A percentile compares a stretch with the other conserved stretches of the same genome.
These are phyloP conservation scores for Skeletonema menzelii DNA, from an alignment of 108 stramenopile species.

Conservation along the genomic window DNA sequence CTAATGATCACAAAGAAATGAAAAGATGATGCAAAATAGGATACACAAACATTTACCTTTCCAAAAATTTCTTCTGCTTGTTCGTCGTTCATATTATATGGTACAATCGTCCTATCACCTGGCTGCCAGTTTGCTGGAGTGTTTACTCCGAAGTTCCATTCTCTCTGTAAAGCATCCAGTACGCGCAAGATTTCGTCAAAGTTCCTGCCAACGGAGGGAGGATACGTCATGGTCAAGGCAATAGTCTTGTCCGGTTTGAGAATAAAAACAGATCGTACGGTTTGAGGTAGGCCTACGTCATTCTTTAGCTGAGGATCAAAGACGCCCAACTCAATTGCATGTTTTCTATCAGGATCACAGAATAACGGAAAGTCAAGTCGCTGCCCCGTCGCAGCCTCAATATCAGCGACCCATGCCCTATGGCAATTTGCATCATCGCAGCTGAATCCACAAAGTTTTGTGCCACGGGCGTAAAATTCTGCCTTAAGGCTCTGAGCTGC, in stretches of 20 bases:
- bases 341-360: conserved; percentile 38
- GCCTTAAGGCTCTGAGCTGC: conserved; percentile 33
- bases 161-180: conserved; percentile 41
- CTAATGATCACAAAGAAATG: too few species aligned
- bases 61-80: conserved; percentile 49
- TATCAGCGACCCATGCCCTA: conserved; percentile 44
- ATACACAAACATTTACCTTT: background rate
- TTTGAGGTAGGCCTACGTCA: conserved; percentile 31
- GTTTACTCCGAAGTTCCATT: conserved; percentile 24
- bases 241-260: conserved; percentile 46
- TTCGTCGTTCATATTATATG: conserved; percentile 21
- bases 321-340: conserved; percentile 30
- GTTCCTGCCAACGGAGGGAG: conserved; percentile 46
- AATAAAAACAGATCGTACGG: conserved; percentile 40
- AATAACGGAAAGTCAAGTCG: conserved; percentile 46
- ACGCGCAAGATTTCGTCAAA: conserved; percentile 52
- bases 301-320: conserved; percentile 31
- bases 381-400: conserved; percentile 38
- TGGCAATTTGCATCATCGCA: conserved; percentile 30
- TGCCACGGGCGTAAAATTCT: conserved; percentile 54
- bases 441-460: conserved; percentile 41
- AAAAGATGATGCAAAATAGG: too few species aligned
- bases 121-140: conserved; percentile 54
- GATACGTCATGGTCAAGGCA: conserved; percentile 55
- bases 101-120: conserved; percentile 44